Evolutionary conservation across 208 protist genomes (phyloP), one percentile per base, ranked within the genome.

Genomic region (Jaenimonas drosophilae): DNA sequence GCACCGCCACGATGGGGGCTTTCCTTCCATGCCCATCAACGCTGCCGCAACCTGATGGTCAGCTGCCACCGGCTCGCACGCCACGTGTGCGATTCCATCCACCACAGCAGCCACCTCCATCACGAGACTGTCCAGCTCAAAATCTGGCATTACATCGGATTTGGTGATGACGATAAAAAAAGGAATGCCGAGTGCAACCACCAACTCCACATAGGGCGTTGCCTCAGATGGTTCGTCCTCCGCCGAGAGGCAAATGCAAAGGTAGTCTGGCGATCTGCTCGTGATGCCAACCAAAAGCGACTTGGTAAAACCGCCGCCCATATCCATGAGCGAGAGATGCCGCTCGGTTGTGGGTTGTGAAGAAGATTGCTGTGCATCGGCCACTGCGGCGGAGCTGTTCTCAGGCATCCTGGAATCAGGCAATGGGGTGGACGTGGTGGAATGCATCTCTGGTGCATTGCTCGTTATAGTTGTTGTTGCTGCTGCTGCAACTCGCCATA

Each of bases 131-230:
- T 95, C 88, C 11, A 97, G 45, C 46, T 98, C 85, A 59, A 95
- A 90, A 25, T 97, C 90, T 20, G 89, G 60, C 11, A 88, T 61
- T 26, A 80, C 76, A 62, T 98, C 97, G 37, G 90, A 60, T 64
- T 97, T 97, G 1, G 96, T 99, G 4, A 98, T 53, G 25, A 95
- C 84, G 24, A 40, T 11, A 6, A 42, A 20, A 11, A 42, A 7
- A 24, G 37, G 37, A 11, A 21, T 20, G 7, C 23, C 6, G 16
- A 42, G 19, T 17, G 14, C 37, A 7, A 11, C 7, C 9, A 42
- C 23, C 9, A 42, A 20, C 7, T 42, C 37, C 9, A 42, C 7
- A 21, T 25, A 42, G 19, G 37, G 16, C 16, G 16, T 11, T 6
- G 37, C 9, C 9, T 11, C 9, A 6, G 37, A 11, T 7, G 37